phyloP scores from a whole-genome alignment of 352 stramenopile species.

The Salisapilia sapeloensis region DNA sequence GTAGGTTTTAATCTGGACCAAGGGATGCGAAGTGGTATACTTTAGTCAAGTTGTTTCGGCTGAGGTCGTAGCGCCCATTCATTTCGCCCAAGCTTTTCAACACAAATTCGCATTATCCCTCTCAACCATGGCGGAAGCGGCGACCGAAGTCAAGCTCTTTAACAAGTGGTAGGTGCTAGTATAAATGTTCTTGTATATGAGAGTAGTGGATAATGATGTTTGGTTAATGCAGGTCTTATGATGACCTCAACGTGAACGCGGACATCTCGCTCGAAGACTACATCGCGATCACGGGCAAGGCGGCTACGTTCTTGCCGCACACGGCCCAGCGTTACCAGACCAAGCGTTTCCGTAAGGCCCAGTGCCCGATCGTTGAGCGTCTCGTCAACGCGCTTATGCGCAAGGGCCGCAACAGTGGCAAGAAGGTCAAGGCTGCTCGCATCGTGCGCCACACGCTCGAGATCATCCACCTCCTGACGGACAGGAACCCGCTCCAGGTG shows the following conservation, averaged over 20 bases:
- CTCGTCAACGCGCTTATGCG: conserved; percentile 96
- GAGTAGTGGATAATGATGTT: no score
- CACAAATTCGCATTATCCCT: conserved; percentile 8
- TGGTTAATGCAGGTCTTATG: conserved; percentile 90
- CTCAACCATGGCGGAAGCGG: conserved; percentile 86
- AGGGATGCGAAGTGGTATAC: conserved; percentile 22
- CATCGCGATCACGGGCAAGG: conserved; percentile 97
- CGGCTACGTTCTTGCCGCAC: conserved; percentile 98
- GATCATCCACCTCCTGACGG: conserved; percentile 99
- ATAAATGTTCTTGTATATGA: background rate
- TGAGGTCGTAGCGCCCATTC: conserved; percentile 64
- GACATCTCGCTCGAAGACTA: conserved; percentile 99
- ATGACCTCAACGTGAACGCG: conserved; percentile 95
- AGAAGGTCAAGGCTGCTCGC: conserved; percentile 98
- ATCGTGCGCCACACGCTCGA: conserved; percentile 99
- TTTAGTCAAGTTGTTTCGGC: conserved; percentile 41
- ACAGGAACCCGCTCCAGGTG: conserved; percentile 99
- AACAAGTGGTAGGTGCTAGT: conserved; percentile 83
- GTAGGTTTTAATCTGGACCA: conserved; percentile 1
- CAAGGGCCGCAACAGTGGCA: conserved; percentile 97
- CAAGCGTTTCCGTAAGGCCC: conserved; percentile 99
- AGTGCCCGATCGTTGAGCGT: conserved; percentile 98
- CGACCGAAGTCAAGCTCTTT: conserved; percentile 89
- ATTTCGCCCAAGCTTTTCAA: conserved; percentile 22
- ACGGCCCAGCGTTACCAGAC: conserved; percentile 99